Percentiles rank a stretch among this genome's conserved stretches.
Conservation (phyloP, 371 early-diverging fungal genomes). For the Mortierella sp. region DNA sequence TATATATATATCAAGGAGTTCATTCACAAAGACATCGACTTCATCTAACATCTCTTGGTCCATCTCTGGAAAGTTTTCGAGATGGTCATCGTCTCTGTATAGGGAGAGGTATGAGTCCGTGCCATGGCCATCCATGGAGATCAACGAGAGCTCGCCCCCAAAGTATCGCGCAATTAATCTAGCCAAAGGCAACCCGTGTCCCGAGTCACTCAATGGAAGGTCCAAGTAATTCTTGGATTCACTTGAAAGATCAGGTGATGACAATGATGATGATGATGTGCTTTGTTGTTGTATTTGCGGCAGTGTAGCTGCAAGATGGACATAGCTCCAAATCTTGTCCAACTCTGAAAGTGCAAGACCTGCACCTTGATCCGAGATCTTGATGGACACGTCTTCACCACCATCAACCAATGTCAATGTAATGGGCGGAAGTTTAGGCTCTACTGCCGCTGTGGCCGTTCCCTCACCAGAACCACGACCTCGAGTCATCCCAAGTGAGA, state of each 20-base stretch:
- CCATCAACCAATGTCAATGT: constrained; percentile 68
- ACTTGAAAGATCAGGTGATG: constrained; percentile 23
- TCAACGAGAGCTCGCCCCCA: constrained; percentile 79
- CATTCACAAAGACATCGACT: constrained; percentile 47
- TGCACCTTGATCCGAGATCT: constrained; percentile 71
- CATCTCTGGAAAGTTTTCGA: constrained; percentile 64
- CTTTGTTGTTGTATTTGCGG: constrained; percentile 22
- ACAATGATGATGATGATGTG: constrained; percentile 11
- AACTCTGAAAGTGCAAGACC: constrained; percentile 66
- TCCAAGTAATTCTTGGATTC: constrained; percentile 56
- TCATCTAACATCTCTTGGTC: constrained; percentile 45
- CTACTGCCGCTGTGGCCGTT: not conserved
- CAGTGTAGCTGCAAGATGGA: constrained; percentile 11
- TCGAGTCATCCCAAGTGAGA: constrained; percentile 27
- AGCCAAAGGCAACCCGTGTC: constrained; percentile 60
- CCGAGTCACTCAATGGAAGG: constrained; percentile 63
- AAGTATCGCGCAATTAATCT: constrained; percentile 65
- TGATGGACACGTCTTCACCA: constrained; percentile 71
- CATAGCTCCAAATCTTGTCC: constrained; percentile 64
- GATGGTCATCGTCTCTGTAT: constrained; percentile 64
- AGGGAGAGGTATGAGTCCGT: constrained; percentile 80
- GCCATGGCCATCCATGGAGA: constrained; percentile 83
- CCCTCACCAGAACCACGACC: not conserved
- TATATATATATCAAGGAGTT: constrained; percentile 30
- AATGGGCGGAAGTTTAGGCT: constrained; percentile 52